Evolutionary conservation across 2,329 filamentous ascomycete species (phyloP).

Genomic region (Verruconis gallopava): DNA sequence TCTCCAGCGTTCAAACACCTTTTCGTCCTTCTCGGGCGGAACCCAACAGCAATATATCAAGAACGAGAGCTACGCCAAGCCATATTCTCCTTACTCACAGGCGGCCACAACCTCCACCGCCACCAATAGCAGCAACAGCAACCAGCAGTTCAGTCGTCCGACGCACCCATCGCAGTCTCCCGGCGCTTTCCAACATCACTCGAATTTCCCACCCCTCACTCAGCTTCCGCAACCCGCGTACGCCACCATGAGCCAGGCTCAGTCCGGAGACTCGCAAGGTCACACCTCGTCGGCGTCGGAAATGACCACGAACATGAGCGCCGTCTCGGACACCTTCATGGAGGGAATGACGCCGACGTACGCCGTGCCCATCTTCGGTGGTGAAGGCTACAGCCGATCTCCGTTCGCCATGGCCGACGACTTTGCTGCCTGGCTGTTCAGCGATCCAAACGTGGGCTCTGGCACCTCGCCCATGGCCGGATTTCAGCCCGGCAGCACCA

Average conservation of each 20-base stretch:
- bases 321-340: slow-evolving; percentile 21
- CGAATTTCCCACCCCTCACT: slow-evolving; percentile 49
- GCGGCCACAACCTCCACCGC: slow-evolving; percentile 11
- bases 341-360: slow-evolving; percentile 38
- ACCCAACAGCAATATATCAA: slow-evolving; percentile 3
- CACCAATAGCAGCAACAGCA: slow-evolving; percentile 36
- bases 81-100: slow-evolving; percentile 7
- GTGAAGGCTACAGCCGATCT: slow-evolving; percentile 70
- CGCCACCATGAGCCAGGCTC: slow-evolving; percentile 15
- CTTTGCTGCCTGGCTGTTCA: slow-evolving; percentile 76
- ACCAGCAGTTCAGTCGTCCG: too few relatives aligned
- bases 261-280: slow-evolving; percentile 3
- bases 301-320: slow-evolving; percentile 3
- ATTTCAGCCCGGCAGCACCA: slow-evolving; percentile 25
- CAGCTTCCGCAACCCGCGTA: slow-evolving; percentile 42
- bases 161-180: slow-evolving; percentile 24
- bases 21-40: slow-evolving; percentile 4
- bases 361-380: slow-evolving; percentile 77
- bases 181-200: slow-evolving; percentile 42
- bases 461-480: slow-evolving; percentile 28
- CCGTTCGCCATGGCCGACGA: slow-evolving; percentile 82
- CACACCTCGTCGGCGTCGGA: slow-evolving; percentile 3
- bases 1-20: slow-evolving; percentile 14
- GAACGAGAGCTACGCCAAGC: slow-evolving; percentile 4
- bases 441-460: slow-evolving; percentile 42